These are phyloP conservation scores for Trichoderma orchidacearum DNA, from an alignment of 495 filamentous ascomycete species.

Conservation along the genomic window DNA sequence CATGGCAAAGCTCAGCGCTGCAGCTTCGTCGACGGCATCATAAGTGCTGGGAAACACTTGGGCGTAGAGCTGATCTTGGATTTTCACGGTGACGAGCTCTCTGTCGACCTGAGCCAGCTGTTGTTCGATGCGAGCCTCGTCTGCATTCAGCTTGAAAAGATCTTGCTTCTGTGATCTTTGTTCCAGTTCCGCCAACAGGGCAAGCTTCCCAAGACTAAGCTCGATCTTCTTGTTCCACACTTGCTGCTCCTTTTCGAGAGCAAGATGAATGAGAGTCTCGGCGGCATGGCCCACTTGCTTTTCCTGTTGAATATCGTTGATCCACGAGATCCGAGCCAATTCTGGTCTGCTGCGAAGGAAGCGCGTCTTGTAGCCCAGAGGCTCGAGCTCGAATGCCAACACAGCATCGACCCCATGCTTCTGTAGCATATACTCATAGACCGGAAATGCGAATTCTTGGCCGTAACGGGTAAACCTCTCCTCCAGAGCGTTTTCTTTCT, in stretches of 20 bases:
- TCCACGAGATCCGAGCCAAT: constrained; percentile 76
- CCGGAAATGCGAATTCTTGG: constrained; percentile 63
- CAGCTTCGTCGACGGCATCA: constrained; percentile 61
- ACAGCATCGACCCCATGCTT: constrained; percentile 49
- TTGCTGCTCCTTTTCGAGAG: constrained; percentile 51
- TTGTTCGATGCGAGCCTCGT: constrained; percentile 14
- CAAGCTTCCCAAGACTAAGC: constrained; percentile 74
- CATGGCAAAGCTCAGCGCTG: constrained; percentile 60
- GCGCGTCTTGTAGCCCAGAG: constrained; percentile 51
- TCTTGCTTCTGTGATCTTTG: constrained; percentile 14
- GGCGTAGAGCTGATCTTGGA: constrained; percentile 62
- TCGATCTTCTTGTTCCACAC: constrained; percentile 85
- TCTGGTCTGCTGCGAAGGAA: constrained; percentile 58
- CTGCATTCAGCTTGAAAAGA: constrained; percentile 15
- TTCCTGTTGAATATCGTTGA: constrained; percentile 72
- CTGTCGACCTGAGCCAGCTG: constrained; percentile 38
- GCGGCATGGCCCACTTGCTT: constrained; percentile 59
- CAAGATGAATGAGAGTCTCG: constrained; percentile 48
- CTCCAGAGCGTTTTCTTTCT: constrained; percentile 27
- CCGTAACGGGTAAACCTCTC: constrained; percentile 62
- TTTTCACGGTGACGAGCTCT: constrained; percentile 46
- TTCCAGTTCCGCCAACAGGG: constrained; percentile 49
- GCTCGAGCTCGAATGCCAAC: constrained; percentile 48
- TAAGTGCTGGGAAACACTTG: constrained; percentile 39
- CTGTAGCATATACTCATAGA: constrained; percentile 62